Base-by-base conservation (phyloP, 179 eudicot species). In the Beta lomatogona region DNA sequence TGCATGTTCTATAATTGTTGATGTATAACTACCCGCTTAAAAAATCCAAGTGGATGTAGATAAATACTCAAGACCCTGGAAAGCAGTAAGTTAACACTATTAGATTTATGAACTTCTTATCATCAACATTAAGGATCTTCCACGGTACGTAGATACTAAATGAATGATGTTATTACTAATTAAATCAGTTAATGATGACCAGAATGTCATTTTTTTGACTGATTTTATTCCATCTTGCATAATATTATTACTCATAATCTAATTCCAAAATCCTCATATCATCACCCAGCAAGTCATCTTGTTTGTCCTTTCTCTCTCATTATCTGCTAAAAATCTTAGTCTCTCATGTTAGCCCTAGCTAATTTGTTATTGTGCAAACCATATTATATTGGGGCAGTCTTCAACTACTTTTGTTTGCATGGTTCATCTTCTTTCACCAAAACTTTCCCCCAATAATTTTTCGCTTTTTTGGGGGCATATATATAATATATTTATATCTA, bases 391-490 rank as follows among this genome's bases (percentile, higher is more conserved):
- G 52, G 78, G 71, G 63, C 66, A 76, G 81, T 53, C 83, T 83
- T 78, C 85, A 86, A 84, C 88, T 80, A 84, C 85, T 86, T 79
- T 36, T 68, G 86, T 86, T 84, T 86, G 86, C 88, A 83, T 81
- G 84, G 88, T 86, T 83, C 86, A 86, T 83, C 88, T 86, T 84
- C 88, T 81, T 79, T 84, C 75, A 86, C 88, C 88, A 83, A 86
- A 84, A 86, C 79, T 70, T 44, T 82, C 81, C 71, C 46, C 63
- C 78, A 80, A 73, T 73, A 55, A 75, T 75, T 0, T 72, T 25
- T 72, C 6, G 4, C 44, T 18, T n/a, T 22, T 69, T 76, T 14
- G 45, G 58, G 75, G 53, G 19, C 18, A 46, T 52, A n/a, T 66
- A 12, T 21, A 41, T 53, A 53, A 46, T 52, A n/a, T 66, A 12